These are phyloP conservation scores for Taxillus chinensis DNA, from an alignment of 164 flowering plant genomes.

Conservation along the genomic window DNA sequence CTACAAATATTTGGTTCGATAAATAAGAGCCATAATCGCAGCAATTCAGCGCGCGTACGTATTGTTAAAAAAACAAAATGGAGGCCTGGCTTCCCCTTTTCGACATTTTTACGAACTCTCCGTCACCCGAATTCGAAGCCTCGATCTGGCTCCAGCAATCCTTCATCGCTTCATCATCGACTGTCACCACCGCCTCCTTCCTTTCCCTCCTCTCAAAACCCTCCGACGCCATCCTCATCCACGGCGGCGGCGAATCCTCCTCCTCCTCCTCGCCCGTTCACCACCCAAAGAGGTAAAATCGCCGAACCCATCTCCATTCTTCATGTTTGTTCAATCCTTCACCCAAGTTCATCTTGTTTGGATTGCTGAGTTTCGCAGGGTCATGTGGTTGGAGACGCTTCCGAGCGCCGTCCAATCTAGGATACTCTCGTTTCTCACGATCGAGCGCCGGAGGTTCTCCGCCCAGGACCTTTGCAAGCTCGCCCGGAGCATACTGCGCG, in stretches of 20 bases:
- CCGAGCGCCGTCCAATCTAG: conserved; percentile 50
- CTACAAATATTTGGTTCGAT: too few relatives aligned
- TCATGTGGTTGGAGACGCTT: conserved; percentile 60
- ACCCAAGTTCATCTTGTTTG: neutral
- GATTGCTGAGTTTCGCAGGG: conserved; percentile 16
- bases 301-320: neutral
- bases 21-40: too few relatives aligned
- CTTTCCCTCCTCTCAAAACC: conserved; percentile 48
- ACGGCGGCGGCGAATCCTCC: conserved; percentile 2
- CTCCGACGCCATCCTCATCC: conserved; percentile 12
- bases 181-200: conserved; percentile 39
- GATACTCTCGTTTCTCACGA: conserved; percentile 48
- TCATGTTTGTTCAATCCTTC: neutral
- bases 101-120: conserved; percentile 55
- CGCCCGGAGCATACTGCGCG: conserved; percentile 33
- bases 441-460: conserved; percentile 38
- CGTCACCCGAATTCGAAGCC: conserved; percentile 57
- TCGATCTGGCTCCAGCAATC: conserved; percentile 52
- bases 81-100: conserved; percentile 61
- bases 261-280: conserved; percentile 18
- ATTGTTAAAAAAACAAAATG: conserved; percentile 21
- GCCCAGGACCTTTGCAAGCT: conserved; percentile 27
- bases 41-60: too few relatives aligned
- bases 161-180: conserved; percentile 23
- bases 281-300: conserved; percentile 19